A percentile compares a stretch with the other conserved stretches of the same genome.
Conservation (phyloP, 2,329 filamentous ascomycete species). For the Nothopassalora personata region DNA sequence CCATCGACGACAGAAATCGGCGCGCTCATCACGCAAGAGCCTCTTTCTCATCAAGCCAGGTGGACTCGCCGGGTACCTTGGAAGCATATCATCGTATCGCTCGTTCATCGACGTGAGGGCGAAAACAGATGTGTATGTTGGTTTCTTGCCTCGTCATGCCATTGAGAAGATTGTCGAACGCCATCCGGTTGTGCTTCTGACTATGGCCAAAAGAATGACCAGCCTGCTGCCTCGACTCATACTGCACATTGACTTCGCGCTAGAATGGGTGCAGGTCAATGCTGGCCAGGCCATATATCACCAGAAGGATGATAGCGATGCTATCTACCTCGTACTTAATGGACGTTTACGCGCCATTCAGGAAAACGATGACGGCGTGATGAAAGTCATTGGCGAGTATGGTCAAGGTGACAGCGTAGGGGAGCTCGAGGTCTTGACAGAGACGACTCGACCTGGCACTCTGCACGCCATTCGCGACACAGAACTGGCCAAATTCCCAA, state of each 20-base stretch:
- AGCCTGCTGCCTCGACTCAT: slow-evolving; percentile 83
- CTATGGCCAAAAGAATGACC: slow-evolving; percentile 92
- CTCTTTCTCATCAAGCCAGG: slow-evolving; percentile 92
- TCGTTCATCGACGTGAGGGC: slow-evolving; percentile 96
- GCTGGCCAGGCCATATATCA: slow-evolving; percentile 93
- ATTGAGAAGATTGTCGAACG: slow-evolving; percentile 88
- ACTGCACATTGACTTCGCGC: slow-evolving; percentile 92
- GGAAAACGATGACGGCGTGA: slow-evolving; percentile 72
- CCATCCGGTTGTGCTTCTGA: slow-evolving; percentile 86
- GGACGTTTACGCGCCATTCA: slow-evolving; percentile 80
- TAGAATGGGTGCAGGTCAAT: slow-evolving; percentile 97
- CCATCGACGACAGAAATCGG: slow-evolving; percentile 35
- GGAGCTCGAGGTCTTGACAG: slow-evolving; percentile 93
- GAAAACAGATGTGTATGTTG: slow-evolving; percentile 97
- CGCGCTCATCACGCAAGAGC: slow-evolving; percentile 52
- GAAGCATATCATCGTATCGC: slow-evolving; percentile 87
- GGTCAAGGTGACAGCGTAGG: slow-evolving; percentile 97
- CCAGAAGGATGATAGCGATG: slow-evolving; percentile 90
- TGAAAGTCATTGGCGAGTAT: slow-evolving; percentile 84
- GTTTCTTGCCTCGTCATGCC: slow-evolving; percentile 78
- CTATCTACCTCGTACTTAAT: slow-evolving; percentile 96
- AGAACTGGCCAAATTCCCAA: slow-evolving; percentile 91
- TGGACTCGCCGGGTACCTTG: slow-evolving; percentile 87
- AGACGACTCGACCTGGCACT: slow-evolving; percentile 83
- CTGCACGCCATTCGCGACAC: slow-evolving; percentile 95